Conservation (phyloP, 108 stramenopile species). For the Conticribra guillardii region DNA sequence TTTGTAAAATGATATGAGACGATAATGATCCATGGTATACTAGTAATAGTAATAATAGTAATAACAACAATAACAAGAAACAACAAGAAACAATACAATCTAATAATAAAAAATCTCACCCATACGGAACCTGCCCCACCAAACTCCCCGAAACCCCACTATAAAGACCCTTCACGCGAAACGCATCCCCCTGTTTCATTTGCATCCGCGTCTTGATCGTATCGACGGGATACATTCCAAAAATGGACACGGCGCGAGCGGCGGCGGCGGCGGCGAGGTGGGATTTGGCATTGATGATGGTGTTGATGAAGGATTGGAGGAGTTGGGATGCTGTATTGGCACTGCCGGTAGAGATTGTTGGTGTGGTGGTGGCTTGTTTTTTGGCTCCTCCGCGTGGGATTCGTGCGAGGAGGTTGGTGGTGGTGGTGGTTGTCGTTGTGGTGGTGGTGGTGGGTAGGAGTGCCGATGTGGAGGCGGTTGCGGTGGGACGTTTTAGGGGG, state of each 20-base stretch:
- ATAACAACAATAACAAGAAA: constrained; percentile 19
- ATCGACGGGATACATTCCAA: constrained; percentile 83
- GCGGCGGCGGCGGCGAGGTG: constrained; percentile 75
- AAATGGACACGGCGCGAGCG: constrained; percentile 72
- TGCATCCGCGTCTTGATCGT: constrained; percentile 91
- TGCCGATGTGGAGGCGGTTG: too few relatives aligned
- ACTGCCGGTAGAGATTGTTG: too few relatives aligned
- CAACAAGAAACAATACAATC: neutral
- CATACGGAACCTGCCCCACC: constrained; percentile 83
- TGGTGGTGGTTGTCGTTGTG: too few relatives aligned
- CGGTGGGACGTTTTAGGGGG: too few relatives aligned
- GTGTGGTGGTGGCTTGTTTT: too few relatives aligned
- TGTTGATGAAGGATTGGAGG: constrained; percentile 45
- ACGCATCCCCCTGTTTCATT: constrained; percentile 65
- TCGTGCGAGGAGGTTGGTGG: too few relatives aligned
- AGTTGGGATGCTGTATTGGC: too few relatives aligned
- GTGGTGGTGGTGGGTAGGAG: too few relatives aligned
- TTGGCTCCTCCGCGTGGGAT: too few relatives aligned
- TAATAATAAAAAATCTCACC: too few relatives aligned
- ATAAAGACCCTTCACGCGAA: constrained; percentile 59
- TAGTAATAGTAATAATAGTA: too few relatives aligned
- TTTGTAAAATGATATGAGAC: neutral
- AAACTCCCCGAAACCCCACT: constrained; percentile 65
- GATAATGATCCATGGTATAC: too few relatives aligned
- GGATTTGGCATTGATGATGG: constrained; percentile 50